These are phyloP conservation scores for Microdochium nivale DNA, from an alignment of 2,329 filamentous ascomycete genomes.

Conservation along the genomic window DNA sequence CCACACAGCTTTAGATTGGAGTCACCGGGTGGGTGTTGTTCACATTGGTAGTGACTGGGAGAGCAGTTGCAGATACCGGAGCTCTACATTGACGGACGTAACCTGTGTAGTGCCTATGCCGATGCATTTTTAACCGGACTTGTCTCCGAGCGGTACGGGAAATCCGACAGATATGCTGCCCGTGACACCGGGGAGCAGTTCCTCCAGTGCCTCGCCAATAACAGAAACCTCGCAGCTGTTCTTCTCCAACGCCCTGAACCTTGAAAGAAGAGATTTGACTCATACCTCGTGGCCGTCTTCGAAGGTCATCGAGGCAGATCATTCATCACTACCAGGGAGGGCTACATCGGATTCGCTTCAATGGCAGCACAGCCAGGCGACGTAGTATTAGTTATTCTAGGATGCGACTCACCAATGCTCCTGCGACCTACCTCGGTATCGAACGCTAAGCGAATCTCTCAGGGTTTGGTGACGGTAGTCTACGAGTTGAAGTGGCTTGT, in stretches of 20 bases:
- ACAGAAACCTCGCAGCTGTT: not conserved
- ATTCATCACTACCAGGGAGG: not conserved
- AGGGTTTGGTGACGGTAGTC: not conserved
- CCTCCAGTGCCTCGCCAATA: not conserved
- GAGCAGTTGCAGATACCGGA: too few species aligned
- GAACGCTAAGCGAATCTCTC: not conserved
- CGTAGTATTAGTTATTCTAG: not conserved
- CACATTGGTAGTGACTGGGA: too few species aligned
- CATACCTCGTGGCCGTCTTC: not conserved
- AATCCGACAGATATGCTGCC: not conserved
- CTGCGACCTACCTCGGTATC: not conserved
- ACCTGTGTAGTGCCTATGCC: not conserved
- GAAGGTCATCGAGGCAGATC: not conserved
- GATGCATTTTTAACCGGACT: not conserved
- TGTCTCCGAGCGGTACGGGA: not conserved
- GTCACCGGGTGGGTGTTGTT: too few species aligned
- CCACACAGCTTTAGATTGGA: too few species aligned
- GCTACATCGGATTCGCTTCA: not conserved
- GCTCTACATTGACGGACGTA: not conserved
- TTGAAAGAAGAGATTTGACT: not conserved
- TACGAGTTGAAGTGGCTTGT: not conserved
- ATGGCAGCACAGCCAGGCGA: not conserved
- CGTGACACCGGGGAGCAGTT: not conserved
- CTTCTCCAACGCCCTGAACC: not conserved
- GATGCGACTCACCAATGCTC: not conserved